Evolutionary conservation across 2,329 filamentous ascomycete species (phyloP).

Genomic region (Aureobasidium sp.): DNA sequence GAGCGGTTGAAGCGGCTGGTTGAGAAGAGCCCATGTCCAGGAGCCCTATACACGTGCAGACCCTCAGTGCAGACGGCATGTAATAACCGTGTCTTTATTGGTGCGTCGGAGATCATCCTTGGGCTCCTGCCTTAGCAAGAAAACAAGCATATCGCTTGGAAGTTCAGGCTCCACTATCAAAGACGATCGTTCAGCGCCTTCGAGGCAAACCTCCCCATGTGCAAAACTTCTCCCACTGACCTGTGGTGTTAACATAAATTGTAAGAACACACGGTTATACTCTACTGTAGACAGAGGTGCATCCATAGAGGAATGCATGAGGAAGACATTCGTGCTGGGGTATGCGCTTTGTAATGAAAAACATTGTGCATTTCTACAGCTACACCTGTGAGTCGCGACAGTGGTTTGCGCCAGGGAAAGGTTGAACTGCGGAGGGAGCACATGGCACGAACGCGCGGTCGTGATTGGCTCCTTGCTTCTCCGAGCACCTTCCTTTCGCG

Average conservation of each 20-base stretch:
- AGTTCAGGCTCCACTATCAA: slow-evolving; percentile 4
- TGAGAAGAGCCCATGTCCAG: not conserved
- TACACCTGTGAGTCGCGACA: too few species aligned
- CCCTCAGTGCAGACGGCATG: not conserved
- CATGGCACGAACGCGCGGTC: not conserved
- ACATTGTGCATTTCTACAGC: too few species aligned
- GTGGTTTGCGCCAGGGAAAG: too few species aligned
- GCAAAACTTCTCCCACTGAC: too few species aligned
- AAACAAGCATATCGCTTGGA: not conserved
- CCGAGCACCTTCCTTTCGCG: slow-evolving; percentile 8
- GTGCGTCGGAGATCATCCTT: not conserved
- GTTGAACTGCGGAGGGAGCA: not conserved
- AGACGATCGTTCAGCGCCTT: not conserved
- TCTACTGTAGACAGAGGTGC: too few species aligned
- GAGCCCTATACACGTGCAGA: slow-evolving; percentile 3
- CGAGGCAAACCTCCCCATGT: not conserved
- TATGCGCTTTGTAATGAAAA: too few species aligned
- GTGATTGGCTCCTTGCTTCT: not conserved
- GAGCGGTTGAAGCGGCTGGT: not conserved
- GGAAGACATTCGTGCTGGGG: too few species aligned
- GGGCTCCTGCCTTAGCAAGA: not conserved
- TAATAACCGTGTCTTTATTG: not conserved
- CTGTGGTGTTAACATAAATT: too few species aligned
- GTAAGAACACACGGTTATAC: too few species aligned
- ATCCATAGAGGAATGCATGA: too few species aligned